A percentile compares a stretch with the other conserved stretches of the same genome.
These are phyloP conservation scores for Cyclostephanos invisitatus DNA, from an alignment of 108 stramenopile genomes.

Conservation along the genomic window DNA sequence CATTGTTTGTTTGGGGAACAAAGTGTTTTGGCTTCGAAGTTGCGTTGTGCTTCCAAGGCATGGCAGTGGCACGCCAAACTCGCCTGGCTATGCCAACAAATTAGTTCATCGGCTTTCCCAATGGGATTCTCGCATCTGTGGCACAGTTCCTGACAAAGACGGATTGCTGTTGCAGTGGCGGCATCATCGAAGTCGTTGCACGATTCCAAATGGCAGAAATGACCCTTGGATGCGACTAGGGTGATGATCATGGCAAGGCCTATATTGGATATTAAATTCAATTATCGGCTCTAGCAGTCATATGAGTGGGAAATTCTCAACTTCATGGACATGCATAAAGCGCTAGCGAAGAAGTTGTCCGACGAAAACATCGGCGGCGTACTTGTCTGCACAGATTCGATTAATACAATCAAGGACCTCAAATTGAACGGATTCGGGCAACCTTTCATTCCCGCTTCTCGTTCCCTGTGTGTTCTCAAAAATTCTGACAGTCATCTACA, in stretches of 20 bases:
- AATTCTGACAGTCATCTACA: no score
- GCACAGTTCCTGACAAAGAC: background rate
- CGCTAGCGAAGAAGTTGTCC: background rate
- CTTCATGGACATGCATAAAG: background rate
- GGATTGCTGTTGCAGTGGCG: background rate
- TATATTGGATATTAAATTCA: no score
- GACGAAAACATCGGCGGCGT: background rate
- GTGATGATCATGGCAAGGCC: background rate
- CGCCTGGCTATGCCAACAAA: no score
- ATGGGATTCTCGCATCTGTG: background rate
- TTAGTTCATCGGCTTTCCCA: background rate
- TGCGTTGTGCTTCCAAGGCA: no score
- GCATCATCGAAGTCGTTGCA: background rate
- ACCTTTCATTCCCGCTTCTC: no score
- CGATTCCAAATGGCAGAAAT: background rate
- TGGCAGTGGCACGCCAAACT: no score
- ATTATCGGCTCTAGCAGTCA: no score
- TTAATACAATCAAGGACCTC: constrained; percentile 1
- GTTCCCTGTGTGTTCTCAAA: no score
- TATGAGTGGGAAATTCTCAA: background rate
- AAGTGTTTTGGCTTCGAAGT: no score
- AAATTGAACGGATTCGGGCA: background rate
- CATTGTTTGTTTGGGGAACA: no score
- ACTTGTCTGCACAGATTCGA: background rate
- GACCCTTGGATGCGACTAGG: background rate